phyloP scores from a whole-genome alignment of 805 yeast species.

The Nematodospora valgi region DNA sequence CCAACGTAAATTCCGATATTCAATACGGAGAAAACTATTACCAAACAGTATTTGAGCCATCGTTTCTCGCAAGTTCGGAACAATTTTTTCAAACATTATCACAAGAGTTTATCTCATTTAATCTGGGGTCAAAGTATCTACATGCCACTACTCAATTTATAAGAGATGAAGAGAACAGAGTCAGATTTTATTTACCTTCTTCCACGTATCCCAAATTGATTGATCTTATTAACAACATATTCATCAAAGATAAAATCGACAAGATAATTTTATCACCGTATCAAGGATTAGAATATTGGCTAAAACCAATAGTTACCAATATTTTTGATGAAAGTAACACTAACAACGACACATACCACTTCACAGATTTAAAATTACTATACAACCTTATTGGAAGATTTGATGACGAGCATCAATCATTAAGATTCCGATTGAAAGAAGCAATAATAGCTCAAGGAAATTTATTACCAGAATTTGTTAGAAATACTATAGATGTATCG shows the following conservation, averaged over 20 bases:
- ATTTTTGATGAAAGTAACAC: slow-evolving; percentile 9
- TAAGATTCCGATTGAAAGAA: slow-evolving; percentile 46
- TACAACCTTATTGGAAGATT: slow-evolving; percentile 52
- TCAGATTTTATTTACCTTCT: slow-evolving; percentile 51
- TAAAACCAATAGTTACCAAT: slow-evolving; percentile 37
- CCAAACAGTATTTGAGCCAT: slow-evolving; percentile 62
- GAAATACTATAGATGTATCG: slow-evolving; percentile 4
- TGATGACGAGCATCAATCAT: slow-evolving; percentile 47
- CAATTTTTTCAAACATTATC: slow-evolving; percentile 52
- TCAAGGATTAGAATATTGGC: slow-evolving; percentile 60
- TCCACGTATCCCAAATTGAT: slow-evolving; percentile 52
- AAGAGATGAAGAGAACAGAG: slow-evolving; percentile 58
- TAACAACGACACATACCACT: slow-evolving; percentile 19
- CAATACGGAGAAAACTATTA: slow-evolving; percentile 58
- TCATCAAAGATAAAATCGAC: slow-evolving; percentile 56
- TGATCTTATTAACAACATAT: slow-evolving; percentile 53
- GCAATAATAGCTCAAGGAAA: slow-evolving; percentile 29
- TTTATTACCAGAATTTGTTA: slow-evolving; percentile 8
- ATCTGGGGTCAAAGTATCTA: slow-evolving; percentile 55
- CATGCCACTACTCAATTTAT: slow-evolving; percentile 50
- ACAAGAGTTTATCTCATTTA: slow-evolving; percentile 36
- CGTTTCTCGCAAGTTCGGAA: slow-evolving; percentile 51
- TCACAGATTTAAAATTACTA: slow-evolving; percentile 41
- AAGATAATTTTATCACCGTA: slow-evolving; percentile 45
- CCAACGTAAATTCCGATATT: slow-evolving; percentile 17